These are phyloP conservation scores for Plantago ovata DNA, from an alignment of 257 asterid species.

Conservation along the genomic window DNA sequence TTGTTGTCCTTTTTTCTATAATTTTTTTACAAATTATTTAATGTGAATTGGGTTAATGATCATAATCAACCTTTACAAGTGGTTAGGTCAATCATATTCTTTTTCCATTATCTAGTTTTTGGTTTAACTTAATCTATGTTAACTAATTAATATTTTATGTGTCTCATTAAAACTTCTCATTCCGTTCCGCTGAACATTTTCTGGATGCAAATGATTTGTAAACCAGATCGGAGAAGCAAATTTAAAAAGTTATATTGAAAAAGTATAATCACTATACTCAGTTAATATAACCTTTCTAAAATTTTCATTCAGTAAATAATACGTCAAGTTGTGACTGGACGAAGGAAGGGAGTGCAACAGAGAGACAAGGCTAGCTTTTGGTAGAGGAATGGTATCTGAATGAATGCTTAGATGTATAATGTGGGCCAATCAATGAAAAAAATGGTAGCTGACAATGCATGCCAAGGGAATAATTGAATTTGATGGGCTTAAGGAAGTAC, in stretches of 20 bases:
- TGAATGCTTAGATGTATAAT: constrained; percentile 7
- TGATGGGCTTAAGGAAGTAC: constrained; percentile 15
- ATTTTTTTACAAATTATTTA: not conserved
- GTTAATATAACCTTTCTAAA: too few species aligned
- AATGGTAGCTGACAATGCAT: constrained; percentile 37
- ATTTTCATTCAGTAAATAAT: too few species aligned
- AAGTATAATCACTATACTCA: too few species aligned
- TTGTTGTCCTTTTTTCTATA: constrained; percentile 10
- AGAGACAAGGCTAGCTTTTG: too few species aligned
- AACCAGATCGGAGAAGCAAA: too few species aligned
- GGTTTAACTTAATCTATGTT: constrained; percentile 11
- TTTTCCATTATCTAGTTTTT: constrained; percentile 18
- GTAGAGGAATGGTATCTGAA: constrained; percentile 44
- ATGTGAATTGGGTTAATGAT: not conserved
- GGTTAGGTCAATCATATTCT: constrained; percentile 31
- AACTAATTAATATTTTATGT: too few species aligned
- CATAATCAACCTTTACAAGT: constrained; percentile 16
- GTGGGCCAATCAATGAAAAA: constrained; percentile 25
- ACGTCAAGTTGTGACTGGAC: too few species aligned
- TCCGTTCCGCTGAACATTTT: too few species aligned
- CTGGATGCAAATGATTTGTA: too few species aligned
- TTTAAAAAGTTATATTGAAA: too few species aligned
- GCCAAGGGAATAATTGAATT: constrained; percentile 4
- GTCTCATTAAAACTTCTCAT: too few species aligned
- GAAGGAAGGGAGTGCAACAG: too few species aligned